Percentiles rank a stretch among this genome's conserved stretches.
These are phyloP conservation scores for Fusarium euwallaceae DNA, from an alignment of 2,329 filamentous ascomycete species.

Conservation along the genomic window DNA sequence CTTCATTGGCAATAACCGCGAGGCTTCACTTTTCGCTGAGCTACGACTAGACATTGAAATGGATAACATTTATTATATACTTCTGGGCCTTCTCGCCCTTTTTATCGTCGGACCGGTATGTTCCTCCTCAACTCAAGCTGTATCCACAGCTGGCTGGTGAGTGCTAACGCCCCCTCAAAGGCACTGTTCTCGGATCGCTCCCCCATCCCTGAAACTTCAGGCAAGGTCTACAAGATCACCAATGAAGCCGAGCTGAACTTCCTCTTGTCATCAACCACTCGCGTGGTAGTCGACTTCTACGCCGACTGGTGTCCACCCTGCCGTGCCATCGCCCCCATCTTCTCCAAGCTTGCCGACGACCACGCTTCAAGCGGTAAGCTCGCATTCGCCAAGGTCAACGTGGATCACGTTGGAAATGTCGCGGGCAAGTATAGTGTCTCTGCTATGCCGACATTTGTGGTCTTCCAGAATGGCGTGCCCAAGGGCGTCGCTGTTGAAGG, in stretches of 20 bases:
- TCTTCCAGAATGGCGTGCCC: constrained; percentile 80
- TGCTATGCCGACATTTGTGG: constrained; percentile 90
- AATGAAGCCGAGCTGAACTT: constrained; percentile 45
- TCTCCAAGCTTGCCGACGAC: constrained; percentile 54
- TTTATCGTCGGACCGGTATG: constrained; percentile 33
- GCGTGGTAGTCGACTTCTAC: constrained; percentile 86
- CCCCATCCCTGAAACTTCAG: constrained; percentile 57
- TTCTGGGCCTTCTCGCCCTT: constrained; percentile 33
- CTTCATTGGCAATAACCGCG: neutral
- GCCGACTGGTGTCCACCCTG: constrained; percentile 94
- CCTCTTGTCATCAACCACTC: constrained; percentile 55
- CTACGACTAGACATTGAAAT: constrained; percentile 5
- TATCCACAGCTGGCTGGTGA: neutral
- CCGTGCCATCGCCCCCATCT: constrained; percentile 84
- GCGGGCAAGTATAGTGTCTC: constrained; percentile 81
- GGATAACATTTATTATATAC: constrained; percentile 38
- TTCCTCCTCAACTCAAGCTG: neutral
- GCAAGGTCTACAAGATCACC: constrained; percentile 53
- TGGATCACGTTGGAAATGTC: constrained; percentile 82
- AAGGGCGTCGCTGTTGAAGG: constrained; percentile 43
- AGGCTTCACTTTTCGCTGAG: neutral
- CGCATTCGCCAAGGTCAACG: constrained; percentile 89
- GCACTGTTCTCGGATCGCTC: constrained; percentile 39
- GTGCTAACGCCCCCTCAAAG: constrained; percentile 16
- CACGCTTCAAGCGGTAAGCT: constrained; percentile 60